Conservation (phyloP, 306 rosid species). For the Lupinus albus region DNA sequence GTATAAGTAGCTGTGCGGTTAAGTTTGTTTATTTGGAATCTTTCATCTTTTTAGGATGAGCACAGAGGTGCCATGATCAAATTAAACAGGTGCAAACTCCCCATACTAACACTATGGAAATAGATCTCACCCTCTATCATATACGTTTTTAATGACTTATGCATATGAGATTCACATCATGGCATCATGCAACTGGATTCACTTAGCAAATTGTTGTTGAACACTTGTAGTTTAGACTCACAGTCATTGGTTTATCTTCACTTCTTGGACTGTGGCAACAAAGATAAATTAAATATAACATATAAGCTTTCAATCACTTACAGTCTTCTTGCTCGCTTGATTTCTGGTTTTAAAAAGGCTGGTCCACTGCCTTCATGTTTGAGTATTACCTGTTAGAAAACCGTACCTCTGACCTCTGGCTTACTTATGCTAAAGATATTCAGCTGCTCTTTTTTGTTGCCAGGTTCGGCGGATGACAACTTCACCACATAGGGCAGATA, state of each 20-base stretch:
- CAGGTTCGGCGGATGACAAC: constrained; percentile 98
- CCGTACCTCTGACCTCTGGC: constrained; percentile 20
- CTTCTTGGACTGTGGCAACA: constrained; percentile 11
- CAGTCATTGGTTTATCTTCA: constrained; percentile 13
- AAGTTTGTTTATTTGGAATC: constrained; percentile 16
- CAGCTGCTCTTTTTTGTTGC: constrained; percentile 44
- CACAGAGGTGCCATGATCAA: constrained; percentile 13
- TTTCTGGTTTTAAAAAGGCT: constrained; percentile 26
- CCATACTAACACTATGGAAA: constrained; percentile 8
- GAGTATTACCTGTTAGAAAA: constrained; percentile 34
- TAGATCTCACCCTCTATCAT: constrained; percentile 32
- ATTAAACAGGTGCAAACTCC: constrained; percentile 19
- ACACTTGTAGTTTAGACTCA: constrained; percentile 32
- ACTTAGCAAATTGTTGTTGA: constrained; percentile 12
- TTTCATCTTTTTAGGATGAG: constrained; percentile 22
- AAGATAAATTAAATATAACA: constrained; percentile 4
- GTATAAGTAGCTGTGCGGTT: neutral
- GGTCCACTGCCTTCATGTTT: constrained; percentile 30
- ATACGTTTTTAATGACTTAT: constrained; percentile 10
- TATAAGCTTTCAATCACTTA: constrained; percentile 16
- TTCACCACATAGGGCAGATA: constrained; percentile 96
- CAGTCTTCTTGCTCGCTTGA: constrained; percentile 37
- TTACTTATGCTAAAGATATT: constrained; percentile 41
- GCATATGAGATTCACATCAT: constrained; percentile 12
- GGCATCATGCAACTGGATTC: constrained; percentile 25